Percentiles rank a stretch among this genome's conserved stretches.
phyloP scores from a whole-genome alignment of 768 basidiomycete species.

The Gloeostereum incarnatum region DNA sequence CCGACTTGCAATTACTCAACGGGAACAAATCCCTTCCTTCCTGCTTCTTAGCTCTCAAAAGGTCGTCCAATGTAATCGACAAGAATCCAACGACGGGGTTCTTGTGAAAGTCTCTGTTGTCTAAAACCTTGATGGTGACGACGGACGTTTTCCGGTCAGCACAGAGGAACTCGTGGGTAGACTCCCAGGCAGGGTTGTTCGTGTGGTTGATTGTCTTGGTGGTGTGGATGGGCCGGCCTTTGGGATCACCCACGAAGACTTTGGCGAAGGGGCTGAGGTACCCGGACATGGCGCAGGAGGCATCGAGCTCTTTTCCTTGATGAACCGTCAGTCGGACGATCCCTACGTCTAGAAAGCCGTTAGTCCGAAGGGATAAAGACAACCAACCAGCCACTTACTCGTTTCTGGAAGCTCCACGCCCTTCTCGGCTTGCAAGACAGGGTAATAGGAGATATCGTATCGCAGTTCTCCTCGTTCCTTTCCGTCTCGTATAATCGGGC shows the following conservation, averaged over 20 bases:
- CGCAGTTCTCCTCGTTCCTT: constrained; percentile 77
- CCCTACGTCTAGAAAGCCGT: constrained; percentile 52
- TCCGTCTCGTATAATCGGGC: constrained; percentile 72
- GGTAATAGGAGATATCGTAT: constrained; percentile 79
- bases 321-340: constrained; percentile 91
- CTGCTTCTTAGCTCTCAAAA: constrained; percentile 60
- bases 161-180: constrained; percentile 83
- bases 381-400: constrained; percentile 37
- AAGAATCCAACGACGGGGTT: constrained; percentile 77
- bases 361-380: too few relatives aligned
- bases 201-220: constrained; percentile 76
- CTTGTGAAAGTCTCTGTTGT: constrained; percentile 80
- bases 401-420: constrained; percentile 70
- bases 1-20: constrained; percentile 63
- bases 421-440: constrained; percentile 70
- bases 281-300: constrained; percentile 53
- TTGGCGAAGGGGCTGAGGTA: constrained; percentile 80
- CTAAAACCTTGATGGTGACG: constrained; percentile 71
- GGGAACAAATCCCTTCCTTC: constrained; percentile 89
- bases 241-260: constrained; percentile 48
- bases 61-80: constrained; percentile 67
- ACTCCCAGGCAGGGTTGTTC: constrained; percentile 84
- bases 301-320: constrained; percentile 92
- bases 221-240: constrained; percentile 39
- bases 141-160: constrained; percentile 60